A percentile compares a stretch with the other conserved stretches of the same genome.
phyloP scores from a whole-genome alignment of 192 early-diverging fungal genomes.

The Fimicolochytrium jonesii region DNA sequence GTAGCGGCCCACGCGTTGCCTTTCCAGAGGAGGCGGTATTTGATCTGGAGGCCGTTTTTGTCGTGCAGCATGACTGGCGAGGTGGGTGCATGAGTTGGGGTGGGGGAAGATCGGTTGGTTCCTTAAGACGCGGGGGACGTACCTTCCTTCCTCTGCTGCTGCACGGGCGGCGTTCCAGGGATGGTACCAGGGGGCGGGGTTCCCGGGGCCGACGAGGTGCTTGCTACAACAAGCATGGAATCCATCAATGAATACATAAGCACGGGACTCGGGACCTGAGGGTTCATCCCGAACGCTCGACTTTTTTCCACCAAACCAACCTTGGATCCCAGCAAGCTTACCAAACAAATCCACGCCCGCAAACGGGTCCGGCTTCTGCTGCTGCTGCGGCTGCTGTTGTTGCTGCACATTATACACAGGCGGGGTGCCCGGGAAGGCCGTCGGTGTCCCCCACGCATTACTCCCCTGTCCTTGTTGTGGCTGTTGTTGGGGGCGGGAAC shows the following conservation, averaged over 20 bases:
- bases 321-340: slow-evolving; percentile 29
- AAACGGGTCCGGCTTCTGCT: slow-evolving; percentile 16
- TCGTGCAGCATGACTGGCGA: slow-evolving; percentile 41
- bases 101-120: no score
- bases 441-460: no score
- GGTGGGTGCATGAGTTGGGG: no score
- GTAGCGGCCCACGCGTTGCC: slow-evolving; percentile 27
- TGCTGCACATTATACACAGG: background rate
- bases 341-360: slow-evolving; percentile 23
- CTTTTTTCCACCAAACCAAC: no score
- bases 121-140: background rate
- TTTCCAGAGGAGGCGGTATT: slow-evolving; percentile 24
- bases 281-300: no score
- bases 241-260: no score
- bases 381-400: background rate
- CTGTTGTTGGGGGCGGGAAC: no score
- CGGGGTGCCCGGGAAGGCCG: slow-evolving; percentile 1
- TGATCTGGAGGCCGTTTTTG: slow-evolving; percentile 57
- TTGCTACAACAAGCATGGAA: no score
- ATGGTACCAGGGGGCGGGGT: background rate
- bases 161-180: slow-evolving; percentile 10
- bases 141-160: slow-evolving; percentile 22
- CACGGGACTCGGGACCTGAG: no score
- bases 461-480: no score
- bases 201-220: background rate